phyloP scores from a whole-genome alignment of 805 yeast species.

The Osmozyma mogii region DNA sequence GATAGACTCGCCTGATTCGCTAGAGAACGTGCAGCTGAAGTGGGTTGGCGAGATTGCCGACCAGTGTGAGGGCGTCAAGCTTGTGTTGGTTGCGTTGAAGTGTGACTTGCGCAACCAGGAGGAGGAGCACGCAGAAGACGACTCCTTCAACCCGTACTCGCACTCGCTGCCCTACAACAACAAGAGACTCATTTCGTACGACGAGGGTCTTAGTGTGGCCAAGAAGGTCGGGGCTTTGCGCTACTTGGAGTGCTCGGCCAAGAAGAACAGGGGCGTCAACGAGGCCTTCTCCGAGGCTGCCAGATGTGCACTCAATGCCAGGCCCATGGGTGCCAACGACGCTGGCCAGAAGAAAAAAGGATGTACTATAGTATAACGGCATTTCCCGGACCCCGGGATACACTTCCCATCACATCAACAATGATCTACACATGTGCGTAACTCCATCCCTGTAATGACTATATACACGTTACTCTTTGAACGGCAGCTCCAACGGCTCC shows the following conservation, averaged over 20 bases:
- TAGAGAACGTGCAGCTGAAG: constrained; percentile 89
- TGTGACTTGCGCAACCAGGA: constrained; percentile 82
- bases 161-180: constrained; percentile 24
- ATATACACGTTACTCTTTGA: constrained; percentile 23
- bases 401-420: no score
- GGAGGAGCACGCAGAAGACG: constrained; percentile 22
- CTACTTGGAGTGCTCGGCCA: constrained; percentile 94
- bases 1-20: constrained; percentile 87
- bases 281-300: constrained; percentile 99
- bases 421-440: no score
- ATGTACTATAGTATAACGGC: constrained; percentile 30
- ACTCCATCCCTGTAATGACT: no score
- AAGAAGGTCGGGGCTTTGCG: constrained; percentile 89
- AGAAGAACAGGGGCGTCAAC: constrained; percentile 94
- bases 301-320: constrained; percentile 87
- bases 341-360: constrained; percentile 35
- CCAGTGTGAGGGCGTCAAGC: constrained; percentile 92
- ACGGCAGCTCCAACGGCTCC: constrained; percentile 29
- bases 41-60: constrained; percentile 98
- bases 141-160: constrained; percentile 24
- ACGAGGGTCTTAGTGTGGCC: constrained; percentile 90
- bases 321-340: constrained; percentile 64
- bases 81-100: constrained; percentile 88
- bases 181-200: constrained; percentile 67
- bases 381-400: background rate